phyloP scores from a whole-genome alignment of 805 yeast species.

The Candida verbasci region DNA sequence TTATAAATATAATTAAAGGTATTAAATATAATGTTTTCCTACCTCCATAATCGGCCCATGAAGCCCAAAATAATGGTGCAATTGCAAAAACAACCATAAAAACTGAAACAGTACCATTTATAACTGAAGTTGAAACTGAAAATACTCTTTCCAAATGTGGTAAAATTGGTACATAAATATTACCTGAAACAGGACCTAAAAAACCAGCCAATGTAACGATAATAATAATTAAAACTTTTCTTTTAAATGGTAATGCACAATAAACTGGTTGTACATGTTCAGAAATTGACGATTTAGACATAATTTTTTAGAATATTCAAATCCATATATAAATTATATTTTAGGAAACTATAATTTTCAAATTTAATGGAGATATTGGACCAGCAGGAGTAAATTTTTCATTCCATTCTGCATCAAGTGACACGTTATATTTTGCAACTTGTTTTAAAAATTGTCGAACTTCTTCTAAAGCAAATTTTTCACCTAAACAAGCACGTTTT shows the following conservation, averaged over 20 bases:
- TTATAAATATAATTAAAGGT: slow-evolving; percentile 21
- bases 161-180: slow-evolving; percentile 52
- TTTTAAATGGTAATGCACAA: slow-evolving; percentile 10
- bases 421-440: slow-evolving; percentile 34
- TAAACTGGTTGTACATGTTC: background rate
- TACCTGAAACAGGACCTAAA: slow-evolving; percentile 54
- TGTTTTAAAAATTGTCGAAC: slow-evolving; percentile 34
- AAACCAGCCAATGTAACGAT: slow-evolving; percentile 48
- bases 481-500: slow-evolving; percentile 57
- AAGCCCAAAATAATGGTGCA: slow-evolving; percentile 55
- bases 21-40: slow-evolving; percentile 25
- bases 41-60: slow-evolving; percentile 52
- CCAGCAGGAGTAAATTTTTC: slow-evolving; percentile 56
- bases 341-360: slow-evolving; percentile 15
- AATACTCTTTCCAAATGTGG: slow-evolving; percentile 42
- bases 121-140: slow-evolving; percentile 34
- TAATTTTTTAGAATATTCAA: background rate
- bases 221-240: slow-evolving; percentile 27
- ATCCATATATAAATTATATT: too few species aligned
- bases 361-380: slow-evolving; percentile 46
- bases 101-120: slow-evolving; percentile 54
- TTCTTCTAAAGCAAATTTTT: slow-evolving; percentile 49
- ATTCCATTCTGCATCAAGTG: slow-evolving; percentile 40
- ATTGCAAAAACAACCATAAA: slow-evolving; percentile 55
- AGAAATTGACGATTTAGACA: background rate